phyloP scores from a whole-genome alignment of 2,329 filamentous ascomycete genomes.

The Apiospora koreana region DNA sequence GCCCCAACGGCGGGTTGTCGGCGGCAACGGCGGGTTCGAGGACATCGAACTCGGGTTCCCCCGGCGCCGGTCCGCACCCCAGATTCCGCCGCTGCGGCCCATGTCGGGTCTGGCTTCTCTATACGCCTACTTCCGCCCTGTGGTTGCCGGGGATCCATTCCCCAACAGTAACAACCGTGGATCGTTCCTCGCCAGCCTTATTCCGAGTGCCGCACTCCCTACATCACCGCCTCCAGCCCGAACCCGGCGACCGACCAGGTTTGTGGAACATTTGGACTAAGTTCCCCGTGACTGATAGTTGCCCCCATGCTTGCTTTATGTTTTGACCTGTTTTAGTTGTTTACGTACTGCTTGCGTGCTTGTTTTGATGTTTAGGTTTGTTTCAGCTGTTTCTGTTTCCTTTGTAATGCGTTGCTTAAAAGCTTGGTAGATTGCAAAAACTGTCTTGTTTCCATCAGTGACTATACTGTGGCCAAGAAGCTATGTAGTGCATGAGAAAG shows the following conservation, averaged over 20 bases:
- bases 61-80: not conserved
- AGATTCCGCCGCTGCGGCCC: not conserved
- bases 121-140: not conserved
- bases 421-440: not conserved
- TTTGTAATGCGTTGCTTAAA: not conserved
- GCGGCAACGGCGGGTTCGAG: not conserved
- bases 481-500: not conserved
- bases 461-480: not conserved
- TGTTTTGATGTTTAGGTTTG: not conserved
- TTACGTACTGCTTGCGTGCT: not conserved
- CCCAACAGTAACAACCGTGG: no score
- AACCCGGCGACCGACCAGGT: not conserved
- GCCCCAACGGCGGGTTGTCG: no score
- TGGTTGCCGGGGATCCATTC: no score
- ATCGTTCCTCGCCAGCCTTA: no score
- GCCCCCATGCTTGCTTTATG: no score
- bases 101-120: not conserved
- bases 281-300: not conserved
- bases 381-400: not conserved
- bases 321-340: not conserved
- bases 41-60: not conserved
- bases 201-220: not conserved
- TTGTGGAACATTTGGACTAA: not conserved
- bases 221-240: not conserved
- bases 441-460: not conserved